Conservation (phyloP, 1,284 basidiomycete species). For the Marasmius tenuissimus region DNA sequence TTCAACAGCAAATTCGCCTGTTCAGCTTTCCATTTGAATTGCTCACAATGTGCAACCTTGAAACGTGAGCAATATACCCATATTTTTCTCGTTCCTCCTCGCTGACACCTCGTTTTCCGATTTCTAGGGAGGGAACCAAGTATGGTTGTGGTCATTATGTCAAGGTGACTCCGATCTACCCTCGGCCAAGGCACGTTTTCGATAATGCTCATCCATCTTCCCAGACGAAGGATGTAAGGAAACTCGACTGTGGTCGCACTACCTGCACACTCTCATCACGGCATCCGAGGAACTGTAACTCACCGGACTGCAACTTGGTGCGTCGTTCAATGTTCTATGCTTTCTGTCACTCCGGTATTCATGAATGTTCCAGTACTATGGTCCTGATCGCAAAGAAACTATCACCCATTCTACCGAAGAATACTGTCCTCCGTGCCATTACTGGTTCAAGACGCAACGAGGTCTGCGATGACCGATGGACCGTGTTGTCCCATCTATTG, state of each 20-base stretch:
- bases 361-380: constrained; percentile 51
- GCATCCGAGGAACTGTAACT: constrained; percentile 53
- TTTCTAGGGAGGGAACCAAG: constrained; percentile 68
- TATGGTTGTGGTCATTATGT: constrained; percentile 71
- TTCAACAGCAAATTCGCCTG: constrained; percentile 19
- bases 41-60: constrained; percentile 65
- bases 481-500: too few species aligned
- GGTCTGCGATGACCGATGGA: constrained; percentile 19
- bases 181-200: constrained; percentile 5
- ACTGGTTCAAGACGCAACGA: constrained; percentile 55
- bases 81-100: neutral
- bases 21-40: constrained; percentile 1
- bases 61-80: constrained; percentile 53
- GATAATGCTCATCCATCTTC: constrained; percentile 17
- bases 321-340: constrained; percentile 17
- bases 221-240: constrained; percentile 58
- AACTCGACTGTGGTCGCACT: constrained; percentile 60
- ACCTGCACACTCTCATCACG: constrained; percentile 58
- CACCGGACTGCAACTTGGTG: constrained; percentile 56
- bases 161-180: constrained; percentile 29
- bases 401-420: constrained; percentile 50
- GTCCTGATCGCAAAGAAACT: constrained; percentile 65
- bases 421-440: constrained; percentile 64
- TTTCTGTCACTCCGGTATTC: constrained; percentile 13
- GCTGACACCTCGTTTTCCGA: constrained; percentile 4